Evolutionary conservation across 164 flowering plant species (phyloP), one percentile per base, ranked within the genome.

Genomic region (Tinospora cordifolia): DNA sequence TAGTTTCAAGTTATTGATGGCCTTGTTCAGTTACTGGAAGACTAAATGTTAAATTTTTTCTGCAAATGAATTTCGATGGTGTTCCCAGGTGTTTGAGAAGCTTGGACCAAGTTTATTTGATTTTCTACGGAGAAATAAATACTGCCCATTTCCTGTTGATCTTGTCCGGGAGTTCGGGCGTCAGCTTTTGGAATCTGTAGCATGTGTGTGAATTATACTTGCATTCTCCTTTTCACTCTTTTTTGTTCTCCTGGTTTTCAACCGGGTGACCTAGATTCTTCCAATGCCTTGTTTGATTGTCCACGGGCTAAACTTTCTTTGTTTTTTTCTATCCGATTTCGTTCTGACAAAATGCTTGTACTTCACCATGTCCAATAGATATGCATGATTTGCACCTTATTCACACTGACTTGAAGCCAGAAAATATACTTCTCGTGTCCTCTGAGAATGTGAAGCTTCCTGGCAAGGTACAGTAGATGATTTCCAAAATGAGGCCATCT

Each of bases 31-130:
- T 69, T 65, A 40, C 54, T 71, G 73, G 70, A 19, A n/a, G 70
- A 83, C 79, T 83, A 59, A 82, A 80, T 79, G 76, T 75, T 79
- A 81, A 84, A 79, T 75, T 69, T 75, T 75, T 79, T 84, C 81
- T 82, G 77, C 84, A 82, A 67, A 83, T 87, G 85, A 72, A 85
- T 82, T 84, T 83, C 44, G 76, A 79, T 87, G 89, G 81, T 88
- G 74, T 84, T 78, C 82, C 71, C 91, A 92, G 96, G 96, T 92
- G 66, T 92, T 85, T 86, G 96, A 92, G 91, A 92, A 87, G 98
- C 96, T 92, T 89, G 98, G 96, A 79, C 96, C 98, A 78, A 92
- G 98, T 82, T 87, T 92, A 82, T 92, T 83, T 87, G 98, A 89
- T 84, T 86, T 90, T 84, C 86, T 90, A 81, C 81, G 82, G 85